Evolutionary conservation across 768 basidiomycete species (phyloP), one percentile per base, ranked within the genome.

Genomic region (Podaxis pistillaris): DNA sequence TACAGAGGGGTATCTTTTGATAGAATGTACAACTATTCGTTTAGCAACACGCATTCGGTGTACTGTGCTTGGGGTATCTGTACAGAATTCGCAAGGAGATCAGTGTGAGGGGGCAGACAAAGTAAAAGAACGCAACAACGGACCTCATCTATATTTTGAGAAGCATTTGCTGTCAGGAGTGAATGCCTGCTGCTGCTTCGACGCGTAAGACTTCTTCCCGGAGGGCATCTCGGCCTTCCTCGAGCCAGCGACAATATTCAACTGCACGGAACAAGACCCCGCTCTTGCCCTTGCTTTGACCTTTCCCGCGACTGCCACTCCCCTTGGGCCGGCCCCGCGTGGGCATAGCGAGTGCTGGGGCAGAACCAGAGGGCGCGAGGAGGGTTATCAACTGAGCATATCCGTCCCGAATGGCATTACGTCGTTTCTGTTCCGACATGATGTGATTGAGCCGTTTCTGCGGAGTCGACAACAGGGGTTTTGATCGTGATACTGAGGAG

Each of bases 371-470:
- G n/a, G 92, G 90, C 0, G 91, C 86, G 58, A 96, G 86, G 24
- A 96, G 78, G 0, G 87, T 76, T 36, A 93, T 94, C 46, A 96
- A 77, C 70, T 94, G 91, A 1, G 91, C 87, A 74, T 95, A 96
- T 44, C 93, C 93, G 65, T 92, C 89, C 46, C 92, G 87, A 67
- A 96, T 96, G 56, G 91, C 91, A 69, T 96, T 96, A 9, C 94
- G 86, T 7, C 94, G 90, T 69, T 93, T 93, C 75, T 96, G 94
- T 72, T 96, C 94, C 6, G 92, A 94, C 84, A 93, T 88, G 79
- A 96, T 95, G 78, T 96, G 93, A 72, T 95, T 94, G 15, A 93
- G 83, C 12, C 93, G 85, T 70, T 94, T 94, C 74, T 96, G 92
- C 0, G 92, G 92, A 3, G 86, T 87, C 5, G 92, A 90, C 26